Percentiles rank a stretch among this genome's conserved stretches.
phyloP scores from a whole-genome alignment of 78 protist species.

The Trichosphaerium sp. region DNA sequence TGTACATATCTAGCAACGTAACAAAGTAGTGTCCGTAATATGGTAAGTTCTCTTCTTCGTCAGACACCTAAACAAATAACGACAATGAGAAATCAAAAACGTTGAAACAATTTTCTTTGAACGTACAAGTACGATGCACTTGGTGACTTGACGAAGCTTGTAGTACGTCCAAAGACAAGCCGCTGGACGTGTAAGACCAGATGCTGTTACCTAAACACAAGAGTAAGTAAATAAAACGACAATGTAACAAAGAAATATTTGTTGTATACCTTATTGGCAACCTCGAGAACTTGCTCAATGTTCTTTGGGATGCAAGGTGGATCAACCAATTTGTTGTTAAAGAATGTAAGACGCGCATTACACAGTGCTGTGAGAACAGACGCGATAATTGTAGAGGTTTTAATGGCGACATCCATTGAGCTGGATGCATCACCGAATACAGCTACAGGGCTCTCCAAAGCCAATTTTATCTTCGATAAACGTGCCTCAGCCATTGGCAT shows the following conservation, averaged over 20 bases:
- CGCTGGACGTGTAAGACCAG: conserved; percentile 1
- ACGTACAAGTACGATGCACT: too few species aligned
- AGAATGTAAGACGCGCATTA: background rate
- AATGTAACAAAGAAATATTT: too few species aligned
- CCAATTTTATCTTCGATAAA: background rate
- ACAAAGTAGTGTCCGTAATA: background rate
- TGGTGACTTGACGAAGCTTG: too few species aligned
- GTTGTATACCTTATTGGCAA: background rate
- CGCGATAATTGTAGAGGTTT: conserved; percentile 15
- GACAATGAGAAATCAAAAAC: too few species aligned
- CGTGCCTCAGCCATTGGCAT: background rate
- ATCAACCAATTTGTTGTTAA: background rate
- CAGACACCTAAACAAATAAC: too few species aligned
- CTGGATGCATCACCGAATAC: conserved; percentile 30
- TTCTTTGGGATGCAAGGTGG: background rate
- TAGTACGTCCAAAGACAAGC: too few species aligned
- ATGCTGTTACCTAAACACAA: too few species aligned
- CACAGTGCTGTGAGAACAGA: background rate
- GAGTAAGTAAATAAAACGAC: too few species aligned
- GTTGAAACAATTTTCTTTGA: too few species aligned
- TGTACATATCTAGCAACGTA: background rate
- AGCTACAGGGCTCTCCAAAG: conserved; percentile 28
- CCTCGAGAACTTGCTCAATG: background rate
- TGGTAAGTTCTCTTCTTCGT: too few species aligned
- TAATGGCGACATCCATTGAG: conserved; percentile 32